Conservation (phyloP, 2,329 filamentous ascomycete species). For the Aspergillus thermomutatus region DNA sequence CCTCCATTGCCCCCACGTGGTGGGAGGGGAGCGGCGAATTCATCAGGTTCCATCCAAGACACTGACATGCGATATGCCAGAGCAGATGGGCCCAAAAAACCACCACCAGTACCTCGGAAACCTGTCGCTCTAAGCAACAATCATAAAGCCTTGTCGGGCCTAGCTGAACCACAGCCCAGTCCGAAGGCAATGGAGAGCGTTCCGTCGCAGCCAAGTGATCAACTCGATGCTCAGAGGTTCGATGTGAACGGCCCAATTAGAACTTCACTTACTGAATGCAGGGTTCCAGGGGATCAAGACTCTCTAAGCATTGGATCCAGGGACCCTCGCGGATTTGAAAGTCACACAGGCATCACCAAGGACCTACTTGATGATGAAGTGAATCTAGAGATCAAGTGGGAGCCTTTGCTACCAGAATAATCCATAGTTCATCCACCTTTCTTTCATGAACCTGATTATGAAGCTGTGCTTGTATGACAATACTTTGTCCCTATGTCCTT, state of each 20-base stretch:
- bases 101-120: slow-evolving; percentile 62
- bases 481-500: neutral
- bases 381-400: slow-evolving; percentile 27
- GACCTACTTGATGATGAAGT: slow-evolving; percentile 25
- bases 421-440: neutral
- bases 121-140: slow-evolving; percentile 43
- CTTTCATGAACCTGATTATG: neutral
- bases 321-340: too few species aligned
- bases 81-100: slow-evolving; percentile 24
- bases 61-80: neutral
- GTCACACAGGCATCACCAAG: neutral
- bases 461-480: neutral
- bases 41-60: neutral
- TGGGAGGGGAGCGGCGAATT: slow-evolving; percentile 4
- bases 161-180: neutral
- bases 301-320: neutral
- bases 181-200: neutral
- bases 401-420: slow-evolving; percentile 27
- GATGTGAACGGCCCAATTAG: neutral
- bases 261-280: neutral
- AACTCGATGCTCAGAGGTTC: neutral
- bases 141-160: neutral
- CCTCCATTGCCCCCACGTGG: slow-evolving; percentile 25
- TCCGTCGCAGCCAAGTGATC: neutral
- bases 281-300: neutral